Conservation (phyloP, 441 rosid genomes). For the Gossypium lobatum region DNA sequence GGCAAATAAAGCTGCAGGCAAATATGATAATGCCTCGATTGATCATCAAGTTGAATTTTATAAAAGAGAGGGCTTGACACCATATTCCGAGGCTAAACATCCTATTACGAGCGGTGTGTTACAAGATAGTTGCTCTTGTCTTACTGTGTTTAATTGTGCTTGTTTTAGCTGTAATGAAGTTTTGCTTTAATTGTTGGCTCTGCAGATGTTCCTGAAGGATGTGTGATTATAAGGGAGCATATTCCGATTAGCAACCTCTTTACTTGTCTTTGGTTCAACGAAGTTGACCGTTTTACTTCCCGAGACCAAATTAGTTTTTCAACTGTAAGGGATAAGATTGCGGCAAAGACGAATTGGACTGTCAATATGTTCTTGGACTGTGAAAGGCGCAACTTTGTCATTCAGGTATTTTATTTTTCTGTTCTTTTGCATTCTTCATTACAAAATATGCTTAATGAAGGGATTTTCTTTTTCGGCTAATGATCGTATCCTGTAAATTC, state of each 20-base stretch:
- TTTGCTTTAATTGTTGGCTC: slow-evolving; percentile 15
- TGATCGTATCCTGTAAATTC: not conserved
- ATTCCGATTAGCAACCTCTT: slow-evolving; percentile 86
- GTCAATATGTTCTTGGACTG: slow-evolving; percentile 93
- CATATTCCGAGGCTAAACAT: slow-evolving; percentile 72
- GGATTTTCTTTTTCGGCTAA: not conserved
- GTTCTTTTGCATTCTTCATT: not conserved
- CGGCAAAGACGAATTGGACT: slow-evolving; percentile 70
- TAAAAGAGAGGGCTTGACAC: slow-evolving; percentile 77
- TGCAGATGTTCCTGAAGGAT: slow-evolving; percentile 98
- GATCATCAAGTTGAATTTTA: slow-evolving; percentile 85
- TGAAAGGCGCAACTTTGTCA: slow-evolving; percentile 89
- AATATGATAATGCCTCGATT: slow-evolving; percentile 78
- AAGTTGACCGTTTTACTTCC: slow-evolving; percentile 90
- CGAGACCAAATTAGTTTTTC: slow-evolving; percentile 94
- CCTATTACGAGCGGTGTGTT: slow-evolving; percentile 82
- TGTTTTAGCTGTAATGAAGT: not conserved
- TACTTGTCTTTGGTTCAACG: slow-evolving; percentile 91
- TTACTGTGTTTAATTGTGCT: not conserved
- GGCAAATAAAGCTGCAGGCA: slow-evolving; percentile 97
- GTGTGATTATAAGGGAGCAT: slow-evolving; percentile 91
- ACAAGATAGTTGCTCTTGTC: slow-evolving; percentile 13
- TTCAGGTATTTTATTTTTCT: slow-evolving; percentile 58
- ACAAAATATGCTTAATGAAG: not conserved
- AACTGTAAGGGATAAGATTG: slow-evolving; percentile 79